Percentiles rank a stretch among this genome's conserved stretches.
Evolutionary conservation across 148 eudicot genomes (phyloP).

Genomic region (Rhododendron henanense): DNA sequence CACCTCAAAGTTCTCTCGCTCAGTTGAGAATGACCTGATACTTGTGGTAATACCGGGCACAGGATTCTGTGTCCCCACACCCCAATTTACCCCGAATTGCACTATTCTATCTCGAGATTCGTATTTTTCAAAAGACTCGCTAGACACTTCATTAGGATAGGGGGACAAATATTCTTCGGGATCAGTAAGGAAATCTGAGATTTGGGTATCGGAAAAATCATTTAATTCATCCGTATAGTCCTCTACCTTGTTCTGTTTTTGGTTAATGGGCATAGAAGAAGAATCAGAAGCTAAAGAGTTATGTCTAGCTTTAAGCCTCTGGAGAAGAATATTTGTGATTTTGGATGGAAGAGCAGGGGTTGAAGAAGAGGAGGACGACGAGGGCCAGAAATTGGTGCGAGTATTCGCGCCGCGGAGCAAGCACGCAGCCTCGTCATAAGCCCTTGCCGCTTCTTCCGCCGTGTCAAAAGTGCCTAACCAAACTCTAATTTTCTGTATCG

Average conservation of each 20-base stretch:
- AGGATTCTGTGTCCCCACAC: not conserved
- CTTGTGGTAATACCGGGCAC: not conserved
- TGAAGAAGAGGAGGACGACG: conserved; percentile 19
- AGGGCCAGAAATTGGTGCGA: conserved; percentile 48
- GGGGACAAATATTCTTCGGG: conserved; percentile 13
- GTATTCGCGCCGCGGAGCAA: conserved; percentile 48
- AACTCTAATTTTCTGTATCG: conserved; percentile 47
- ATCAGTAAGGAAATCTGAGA: conserved; percentile 39
- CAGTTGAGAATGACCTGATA: conserved; percentile 10
- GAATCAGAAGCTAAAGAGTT: conserved; percentile 15
- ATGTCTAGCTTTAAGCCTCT: conserved; percentile 36
- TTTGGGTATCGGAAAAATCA: conserved; percentile 23
- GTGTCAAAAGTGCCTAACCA: conserved; percentile 52
- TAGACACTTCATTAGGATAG: not conserved
- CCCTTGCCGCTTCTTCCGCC: conserved; percentile 52
- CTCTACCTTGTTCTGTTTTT: not conserved
- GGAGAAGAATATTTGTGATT: conserved; percentile 43
- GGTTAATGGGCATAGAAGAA: conserved; percentile 8
- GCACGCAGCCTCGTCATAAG: conserved; percentile 54
- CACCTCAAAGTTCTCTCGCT: not conserved
- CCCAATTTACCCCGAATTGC: not conserved
- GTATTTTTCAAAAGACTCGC: not conserved
- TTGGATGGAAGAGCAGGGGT: conserved; percentile 41
- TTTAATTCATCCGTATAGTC: conserved; percentile 8
- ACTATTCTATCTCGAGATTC: not conserved